Evolutionary conservation across 78 protist species (phyloP), one percentile per base, ranked within the genome.

Genomic region (Dictyostelium brefeldianum): DNA sequence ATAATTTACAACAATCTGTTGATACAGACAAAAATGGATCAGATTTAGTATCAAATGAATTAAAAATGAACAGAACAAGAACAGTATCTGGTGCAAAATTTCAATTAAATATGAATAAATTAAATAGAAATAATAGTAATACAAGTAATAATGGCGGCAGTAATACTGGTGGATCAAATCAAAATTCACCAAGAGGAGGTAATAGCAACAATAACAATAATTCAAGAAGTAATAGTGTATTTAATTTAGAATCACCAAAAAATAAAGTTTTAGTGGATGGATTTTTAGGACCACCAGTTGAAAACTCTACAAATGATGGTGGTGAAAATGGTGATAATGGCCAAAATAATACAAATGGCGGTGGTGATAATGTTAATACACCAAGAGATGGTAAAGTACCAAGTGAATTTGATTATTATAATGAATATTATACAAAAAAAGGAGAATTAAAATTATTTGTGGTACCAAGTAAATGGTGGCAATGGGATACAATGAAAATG

Each of bases 61-160:
- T 25, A 73, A 73, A 73, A 47, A 36, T 20, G 0, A 73, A 73
- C 47, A 46, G 56, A 22, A 46, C 56, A 11, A 67, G 75, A 67
- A 29, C 46, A 0, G 43, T 31, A 9, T 73, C 79, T 46, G 31
- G 51, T 20, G 14, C 59, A n/a, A 47, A 47, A n/a, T 36, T 73
- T n/a, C 59, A 47, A 36, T n/a, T 73, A 73, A 73, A 73, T 73
- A 73, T 46, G 27, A 73, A 47, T 73, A 73, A 73, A 46, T 48
- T 46, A 46, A 75, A 46, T 25, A 75, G 57, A 46, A 75, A 75
- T 46, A 75, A 75, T 75, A 75, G 57, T 51, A 29, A 12, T 67
- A 4, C 15, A 29, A 67, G 75, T 29, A 67, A 67, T 67, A 50
- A 75, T 41, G 62, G 62, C n/a, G 43, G 43, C n/a, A n/a, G n/a